Evolutionary conservation across 805 yeast species (phyloP).

Genomic region (Candida pini): DNA sequence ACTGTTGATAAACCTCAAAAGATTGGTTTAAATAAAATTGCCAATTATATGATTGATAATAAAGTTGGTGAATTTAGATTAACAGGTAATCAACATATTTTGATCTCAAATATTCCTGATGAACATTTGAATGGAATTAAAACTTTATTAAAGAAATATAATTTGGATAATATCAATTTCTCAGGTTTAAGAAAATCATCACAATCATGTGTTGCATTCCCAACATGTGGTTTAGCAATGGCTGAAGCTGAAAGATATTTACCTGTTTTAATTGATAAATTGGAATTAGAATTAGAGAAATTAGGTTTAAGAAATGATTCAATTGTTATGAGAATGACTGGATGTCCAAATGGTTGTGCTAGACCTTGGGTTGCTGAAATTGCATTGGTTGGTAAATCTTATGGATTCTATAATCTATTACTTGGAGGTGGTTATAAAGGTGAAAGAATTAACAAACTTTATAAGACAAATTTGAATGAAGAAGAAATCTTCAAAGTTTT

Average conservation of each 20-base stretch:
- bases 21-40: constrained; percentile 76
- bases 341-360: constrained; percentile 98
- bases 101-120: constrained; percentile 69
- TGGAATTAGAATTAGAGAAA: constrained; percentile 85
- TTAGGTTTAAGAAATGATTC: constrained; percentile 92
- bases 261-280: constrained; percentile 74
- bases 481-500: constrained; percentile 75
- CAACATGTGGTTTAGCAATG: constrained; percentile 98
- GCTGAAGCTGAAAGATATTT: constrained; percentile 94
- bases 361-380: constrained; percentile 98
- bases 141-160: constrained; percentile 59
- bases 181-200: constrained; percentile 85
- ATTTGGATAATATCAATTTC: constrained; percentile 76
- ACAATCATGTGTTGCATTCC: constrained; percentile 96
- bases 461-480: constrained; percentile 82
- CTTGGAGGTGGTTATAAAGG: constrained; percentile 96
- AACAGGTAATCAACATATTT: constrained; percentile 92
- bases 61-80: constrained; percentile 83
- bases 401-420: constrained; percentile 87
- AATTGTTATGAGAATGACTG: constrained; percentile 96
- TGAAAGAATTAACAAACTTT: constrained; percentile 85
- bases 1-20: constrained; percentile 87
- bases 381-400: constrained; percentile 93
- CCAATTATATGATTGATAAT: constrained; percentile 54
- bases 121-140: constrained; percentile 60